phyloP scores from a whole-genome alignment of 2,329 filamentous ascomycete species.

The Sclerotinia trifoliorum region DNA sequence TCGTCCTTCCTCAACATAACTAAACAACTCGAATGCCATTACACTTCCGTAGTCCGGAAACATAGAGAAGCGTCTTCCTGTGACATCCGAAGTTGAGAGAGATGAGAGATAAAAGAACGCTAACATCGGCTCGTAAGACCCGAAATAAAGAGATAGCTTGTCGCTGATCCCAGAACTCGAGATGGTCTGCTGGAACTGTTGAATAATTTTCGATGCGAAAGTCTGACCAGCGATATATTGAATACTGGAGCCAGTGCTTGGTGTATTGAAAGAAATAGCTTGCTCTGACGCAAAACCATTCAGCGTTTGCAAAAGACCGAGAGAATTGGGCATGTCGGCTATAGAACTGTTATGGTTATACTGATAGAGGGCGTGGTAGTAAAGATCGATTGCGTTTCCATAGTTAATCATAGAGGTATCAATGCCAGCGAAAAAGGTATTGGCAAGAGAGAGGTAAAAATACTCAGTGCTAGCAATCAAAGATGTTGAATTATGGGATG shows the following conservation, averaged over 20 bases:
- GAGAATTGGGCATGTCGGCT: slow-evolving; percentile 45
- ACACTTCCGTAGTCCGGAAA: slow-evolving; percentile 69
- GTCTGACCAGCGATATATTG: slow-evolving; percentile 53
- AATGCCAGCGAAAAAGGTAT: slow-evolving; percentile 29
- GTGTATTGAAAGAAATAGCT: slow-evolving; percentile 60
- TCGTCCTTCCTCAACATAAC: slow-evolving; percentile 38
- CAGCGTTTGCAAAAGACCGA: slow-evolving; percentile 52
- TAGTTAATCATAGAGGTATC: slow-evolving; percentile 31
- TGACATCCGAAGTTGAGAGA: slow-evolving; percentile 42
- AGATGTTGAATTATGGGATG: slow-evolving; percentile 8
- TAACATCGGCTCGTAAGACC: slow-evolving; percentile 54
- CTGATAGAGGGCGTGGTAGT: slow-evolving; percentile 58
- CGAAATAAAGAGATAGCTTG: slow-evolving; percentile 55
- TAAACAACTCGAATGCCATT: slow-evolving; percentile 70
- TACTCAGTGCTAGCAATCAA: background rate
- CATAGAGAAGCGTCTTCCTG: slow-evolving; percentile 49
- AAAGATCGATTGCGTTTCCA: slow-evolving; percentile 54
- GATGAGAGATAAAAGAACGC: slow-evolving; percentile 53
- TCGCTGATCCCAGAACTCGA: slow-evolving; percentile 42
- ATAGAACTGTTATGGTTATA: slow-evolving; percentile 52
- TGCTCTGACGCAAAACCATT: slow-evolving; percentile 63
- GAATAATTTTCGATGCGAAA: slow-evolving; percentile 47
- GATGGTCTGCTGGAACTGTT: slow-evolving; percentile 44
- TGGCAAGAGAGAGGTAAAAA: slow-evolving; percentile 33
- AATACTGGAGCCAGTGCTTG: slow-evolving; percentile 49